Conservation (phyloP, 2,329 filamentous ascomycete genomes). For the Penicillium sp. region DNA sequence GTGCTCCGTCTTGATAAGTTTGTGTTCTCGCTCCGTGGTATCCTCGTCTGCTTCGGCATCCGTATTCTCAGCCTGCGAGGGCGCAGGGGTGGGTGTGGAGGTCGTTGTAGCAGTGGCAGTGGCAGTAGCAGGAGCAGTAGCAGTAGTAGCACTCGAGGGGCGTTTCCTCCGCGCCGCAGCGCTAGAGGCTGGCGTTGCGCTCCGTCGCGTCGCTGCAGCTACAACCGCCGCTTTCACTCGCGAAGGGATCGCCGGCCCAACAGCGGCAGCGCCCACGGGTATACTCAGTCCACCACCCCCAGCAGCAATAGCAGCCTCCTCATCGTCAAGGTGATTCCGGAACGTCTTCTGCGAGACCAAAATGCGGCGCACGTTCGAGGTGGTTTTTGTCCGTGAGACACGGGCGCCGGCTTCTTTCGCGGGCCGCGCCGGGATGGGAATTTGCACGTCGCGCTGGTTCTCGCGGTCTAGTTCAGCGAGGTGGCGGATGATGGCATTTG, state of each 20-base stretch:
- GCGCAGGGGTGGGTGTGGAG: constrained; percentile 13
- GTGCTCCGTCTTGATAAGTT: constrained; percentile 38
- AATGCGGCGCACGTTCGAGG: constrained; percentile 50
- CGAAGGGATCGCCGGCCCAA: constrained; percentile 14
- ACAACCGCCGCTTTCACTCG: constrained; percentile 13
- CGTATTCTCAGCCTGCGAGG: constrained; percentile 12
- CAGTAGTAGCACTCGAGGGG: constrained; percentile 7
- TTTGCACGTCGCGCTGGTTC: constrained; percentile 70
- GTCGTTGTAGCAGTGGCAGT: constrained; percentile 10
- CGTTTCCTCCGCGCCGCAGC: constrained; percentile 23
- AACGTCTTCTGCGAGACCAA: constrained; percentile 53
- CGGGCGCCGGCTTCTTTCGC: constrained; percentile 39
- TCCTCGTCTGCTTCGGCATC: constrained; percentile 17
- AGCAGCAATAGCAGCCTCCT: constrained; percentile 44
- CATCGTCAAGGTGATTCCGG: constrained; percentile 53
- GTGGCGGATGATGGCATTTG: constrained; percentile 77
- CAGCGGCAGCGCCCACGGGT: constrained; percentile 3
- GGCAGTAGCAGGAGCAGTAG: constrained; percentile 4
- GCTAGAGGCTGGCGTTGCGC: constrained; percentile 29
- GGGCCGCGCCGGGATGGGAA: constrained; percentile 64
- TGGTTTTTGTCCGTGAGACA: constrained; percentile 45
- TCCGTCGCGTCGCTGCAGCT: constrained; percentile 20
- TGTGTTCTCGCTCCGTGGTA: constrained; percentile 14
- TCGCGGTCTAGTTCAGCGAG: constrained; percentile 82
- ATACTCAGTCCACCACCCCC: constrained; percentile 11